A percentile compares a stretch with the other conserved stretches of the same genome.
phyloP scores from a whole-genome alignment of 2,329 filamentous ascomycete species.

The Microsporum canis region DNA sequence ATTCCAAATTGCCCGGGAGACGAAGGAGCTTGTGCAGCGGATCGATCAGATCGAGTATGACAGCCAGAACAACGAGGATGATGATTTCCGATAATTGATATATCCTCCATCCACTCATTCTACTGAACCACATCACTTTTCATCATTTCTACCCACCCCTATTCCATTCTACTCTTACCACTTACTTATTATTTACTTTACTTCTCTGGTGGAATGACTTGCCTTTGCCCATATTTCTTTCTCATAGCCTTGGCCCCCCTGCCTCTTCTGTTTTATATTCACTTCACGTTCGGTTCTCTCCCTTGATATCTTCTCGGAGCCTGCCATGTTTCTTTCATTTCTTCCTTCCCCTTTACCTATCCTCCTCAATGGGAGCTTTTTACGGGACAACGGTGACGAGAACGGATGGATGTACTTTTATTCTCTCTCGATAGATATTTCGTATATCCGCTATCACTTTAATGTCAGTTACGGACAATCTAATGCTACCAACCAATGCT shows the following conservation, averaged over 20 bases:
- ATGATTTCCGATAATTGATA: constrained; percentile 27
- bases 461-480: neutral
- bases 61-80: constrained; percentile 26
- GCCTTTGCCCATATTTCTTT: neutral
- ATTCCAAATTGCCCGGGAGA: constrained; percentile 75
- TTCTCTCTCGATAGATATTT: neutral
- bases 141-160: neutral
- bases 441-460: neutral
- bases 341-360: neutral
- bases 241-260: neutral
- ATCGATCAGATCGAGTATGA: constrained; percentile 31
- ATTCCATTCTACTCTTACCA: constrained; percentile 10
- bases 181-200: constrained; percentile 5
- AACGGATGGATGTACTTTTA: neutral
- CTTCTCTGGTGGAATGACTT: neutral
- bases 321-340: neutral
- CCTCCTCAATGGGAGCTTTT: neutral
- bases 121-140: neutral
- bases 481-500: neutral
- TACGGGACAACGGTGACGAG: neutral
- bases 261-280: neutral
- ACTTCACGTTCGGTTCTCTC: neutral
- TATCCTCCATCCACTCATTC: neutral
- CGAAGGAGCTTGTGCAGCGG: constrained; percentile 56
- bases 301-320: neutral